phyloP scores from a whole-genome alignment of 2,329 filamentous ascomycete genomes.

The Xylaria sp. region DNA sequence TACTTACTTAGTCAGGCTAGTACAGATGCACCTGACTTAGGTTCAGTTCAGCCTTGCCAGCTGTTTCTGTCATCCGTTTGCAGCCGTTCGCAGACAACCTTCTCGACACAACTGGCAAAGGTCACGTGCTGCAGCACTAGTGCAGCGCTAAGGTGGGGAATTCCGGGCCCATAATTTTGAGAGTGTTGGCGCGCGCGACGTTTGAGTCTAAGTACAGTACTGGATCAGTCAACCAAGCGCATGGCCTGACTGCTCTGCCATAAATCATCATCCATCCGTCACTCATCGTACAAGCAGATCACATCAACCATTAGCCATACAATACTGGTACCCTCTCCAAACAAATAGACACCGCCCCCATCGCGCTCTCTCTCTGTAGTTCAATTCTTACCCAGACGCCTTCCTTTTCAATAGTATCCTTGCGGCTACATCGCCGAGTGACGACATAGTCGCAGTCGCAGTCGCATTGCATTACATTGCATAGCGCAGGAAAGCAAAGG shows the following conservation, averaged over 20 bases:
- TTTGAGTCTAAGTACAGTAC: no score
- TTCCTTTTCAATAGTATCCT: background rate
- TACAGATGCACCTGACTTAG: background rate
- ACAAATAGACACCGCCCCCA: conserved; percentile 3
- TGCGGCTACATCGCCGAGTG: conserved; percentile 35
- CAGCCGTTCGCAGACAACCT: conserved; percentile 10
- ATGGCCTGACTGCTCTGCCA: background rate
- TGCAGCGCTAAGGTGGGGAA: conserved; percentile 22
- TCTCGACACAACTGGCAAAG: background rate
- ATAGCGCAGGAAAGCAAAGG: conserved; percentile 3
- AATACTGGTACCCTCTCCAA: background rate
- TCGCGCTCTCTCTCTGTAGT: background rate
- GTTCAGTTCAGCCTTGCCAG: conserved; percentile 34
- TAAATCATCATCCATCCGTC: conserved; percentile 18
- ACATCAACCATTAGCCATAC: background rate
- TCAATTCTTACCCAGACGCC: conserved; percentile 1
- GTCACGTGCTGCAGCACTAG: conserved; percentile 20
- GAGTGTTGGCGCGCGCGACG: background rate
- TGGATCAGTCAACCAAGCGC: background rate
- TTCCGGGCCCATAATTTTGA: background rate
- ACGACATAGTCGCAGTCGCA: conserved; percentile 37
- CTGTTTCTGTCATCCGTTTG: conserved; percentile 26
- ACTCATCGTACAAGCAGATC: conserved; percentile 14
- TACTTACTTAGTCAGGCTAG: background rate
- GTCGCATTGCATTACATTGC: conserved; percentile 10